phyloP scores from a whole-genome alignment of 441 rosid species.

The Rhodomyrtus psidioides region DNA sequence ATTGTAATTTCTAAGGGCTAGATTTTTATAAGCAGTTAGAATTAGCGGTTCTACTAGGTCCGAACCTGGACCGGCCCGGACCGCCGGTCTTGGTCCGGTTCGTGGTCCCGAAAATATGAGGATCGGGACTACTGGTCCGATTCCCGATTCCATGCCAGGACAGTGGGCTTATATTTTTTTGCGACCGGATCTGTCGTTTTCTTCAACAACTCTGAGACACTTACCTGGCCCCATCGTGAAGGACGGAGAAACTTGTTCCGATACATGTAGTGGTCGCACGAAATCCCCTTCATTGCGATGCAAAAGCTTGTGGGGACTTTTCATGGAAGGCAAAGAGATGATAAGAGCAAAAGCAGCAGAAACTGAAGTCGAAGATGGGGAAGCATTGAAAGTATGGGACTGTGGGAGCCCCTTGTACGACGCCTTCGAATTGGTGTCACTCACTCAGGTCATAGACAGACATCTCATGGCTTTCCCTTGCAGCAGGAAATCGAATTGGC shows the following conservation, averaged over 20 bases:
- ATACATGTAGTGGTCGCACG: neutral
- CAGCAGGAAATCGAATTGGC: neutral
- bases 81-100: too few species aligned
- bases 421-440: conserved; percentile 34
- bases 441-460: conserved; percentile 28
- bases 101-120: too few species aligned
- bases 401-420: conserved; percentile 50
- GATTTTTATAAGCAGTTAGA: too few species aligned
- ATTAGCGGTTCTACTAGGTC: too few species aligned
- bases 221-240: neutral
- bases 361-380: neutral
- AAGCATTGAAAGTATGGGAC: conserved; percentile 20
- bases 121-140: too few species aligned
- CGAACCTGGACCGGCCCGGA: too few species aligned
- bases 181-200: neutral
- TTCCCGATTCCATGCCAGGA: too few species aligned
- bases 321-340: neutral
- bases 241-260: neutral
- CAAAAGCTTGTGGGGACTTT: neutral
- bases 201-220: neutral
- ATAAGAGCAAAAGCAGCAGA: neutral
- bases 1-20: too few species aligned
- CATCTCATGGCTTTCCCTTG: conserved; percentile 17
- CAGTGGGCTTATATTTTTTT: neutral
- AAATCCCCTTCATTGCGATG: neutral